Conservation (phyloP, 306 rosid species). For the Hippophae rhamnoides region DNA sequence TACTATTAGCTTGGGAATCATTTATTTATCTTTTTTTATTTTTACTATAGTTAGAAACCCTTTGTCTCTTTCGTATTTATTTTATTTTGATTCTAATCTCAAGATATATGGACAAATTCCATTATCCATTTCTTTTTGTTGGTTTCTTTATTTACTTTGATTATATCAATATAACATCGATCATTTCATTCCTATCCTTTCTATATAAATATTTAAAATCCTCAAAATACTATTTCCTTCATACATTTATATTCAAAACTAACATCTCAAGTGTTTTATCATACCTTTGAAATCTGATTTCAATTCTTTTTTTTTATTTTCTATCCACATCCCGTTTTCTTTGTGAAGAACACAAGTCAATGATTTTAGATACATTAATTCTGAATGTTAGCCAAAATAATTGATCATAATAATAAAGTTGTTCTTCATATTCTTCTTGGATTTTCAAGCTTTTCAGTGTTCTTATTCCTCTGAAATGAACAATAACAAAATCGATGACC, state of each 20-base stretch:
- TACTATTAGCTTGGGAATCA: not conserved
- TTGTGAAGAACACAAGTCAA: not conserved
- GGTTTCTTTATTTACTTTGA: conserved; percentile 34
- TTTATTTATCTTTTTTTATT: not conserved
- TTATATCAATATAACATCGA: conserved; percentile 30
- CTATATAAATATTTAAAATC: not conserved
- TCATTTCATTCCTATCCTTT: conserved; percentile 17
- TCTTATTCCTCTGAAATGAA: conserved; percentile 37
- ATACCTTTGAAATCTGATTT: conserved; percentile 25
- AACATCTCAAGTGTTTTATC: conserved; percentile 35
- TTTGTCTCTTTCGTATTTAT: no score
- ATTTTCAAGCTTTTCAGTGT: not conserved
- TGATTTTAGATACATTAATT: conserved; percentile 12
- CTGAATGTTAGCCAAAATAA: conserved; percentile 7
- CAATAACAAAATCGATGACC: conserved; percentile 34
- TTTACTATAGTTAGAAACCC: not conserved
- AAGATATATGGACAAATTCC: conserved; percentile 16
- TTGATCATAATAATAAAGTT: conserved; percentile 9
- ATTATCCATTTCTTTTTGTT: conserved; percentile 15
- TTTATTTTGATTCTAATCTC: conserved; percentile 5
- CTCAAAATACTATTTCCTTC: conserved; percentile 15
- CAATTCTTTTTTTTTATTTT: conserved; percentile 2
- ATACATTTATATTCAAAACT: conserved; percentile 43
- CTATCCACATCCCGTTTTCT: not conserved
- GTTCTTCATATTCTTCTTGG: conserved; percentile 3